Percentiles rank a stretch among this genome's conserved stretches.
phyloP scores from a whole-genome alignment of 179 eudicot species.

The Sideroxylon spinosum region DNA sequence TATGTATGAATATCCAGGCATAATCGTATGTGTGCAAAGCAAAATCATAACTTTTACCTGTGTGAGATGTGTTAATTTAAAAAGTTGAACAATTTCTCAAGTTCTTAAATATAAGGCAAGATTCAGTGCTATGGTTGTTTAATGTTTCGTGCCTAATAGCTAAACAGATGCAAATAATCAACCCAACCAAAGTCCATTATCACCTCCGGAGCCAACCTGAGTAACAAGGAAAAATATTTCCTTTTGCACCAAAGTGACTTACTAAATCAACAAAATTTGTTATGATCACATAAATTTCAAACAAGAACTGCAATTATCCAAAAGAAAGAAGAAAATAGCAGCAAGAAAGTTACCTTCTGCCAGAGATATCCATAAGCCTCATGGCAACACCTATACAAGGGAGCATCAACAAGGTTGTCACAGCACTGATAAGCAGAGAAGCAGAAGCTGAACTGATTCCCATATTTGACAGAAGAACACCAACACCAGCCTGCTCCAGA shows the following conservation, averaged over 20 bases:
- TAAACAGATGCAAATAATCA: not conserved
- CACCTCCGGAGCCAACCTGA: conserved; percentile 26
- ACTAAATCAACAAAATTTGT: not conserved
- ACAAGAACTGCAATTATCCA: not conserved
- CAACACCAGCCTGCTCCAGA: conserved; percentile 75
- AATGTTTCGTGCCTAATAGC: not conserved
- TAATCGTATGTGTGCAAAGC: no score
- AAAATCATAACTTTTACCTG: not conserved
- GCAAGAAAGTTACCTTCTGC: conserved; percentile 54
- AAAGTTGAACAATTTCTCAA: not conserved
- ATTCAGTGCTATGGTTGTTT: not conserved
- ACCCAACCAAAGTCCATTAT: conserved; percentile 4
- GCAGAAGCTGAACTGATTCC: conserved; percentile 60
- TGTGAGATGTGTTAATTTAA: not conserved
- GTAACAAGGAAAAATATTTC: not conserved
- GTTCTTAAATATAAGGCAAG: not conserved
- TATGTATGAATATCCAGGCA: no score
- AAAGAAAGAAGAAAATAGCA: conserved; percentile 3
- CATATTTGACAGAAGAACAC: conserved; percentile 56
- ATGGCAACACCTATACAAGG: conserved; percentile 78
- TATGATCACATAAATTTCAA: not conserved
- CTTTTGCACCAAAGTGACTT: conserved; percentile 25
- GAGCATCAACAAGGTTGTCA: conserved; percentile 67
- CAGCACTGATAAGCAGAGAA: conserved; percentile 57
- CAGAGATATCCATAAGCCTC: conserved; percentile 78